These are phyloP conservation scores for Phytophthora pluvialis DNA, from an alignment of 352 stramenopile species.

Conservation along the genomic window DNA sequence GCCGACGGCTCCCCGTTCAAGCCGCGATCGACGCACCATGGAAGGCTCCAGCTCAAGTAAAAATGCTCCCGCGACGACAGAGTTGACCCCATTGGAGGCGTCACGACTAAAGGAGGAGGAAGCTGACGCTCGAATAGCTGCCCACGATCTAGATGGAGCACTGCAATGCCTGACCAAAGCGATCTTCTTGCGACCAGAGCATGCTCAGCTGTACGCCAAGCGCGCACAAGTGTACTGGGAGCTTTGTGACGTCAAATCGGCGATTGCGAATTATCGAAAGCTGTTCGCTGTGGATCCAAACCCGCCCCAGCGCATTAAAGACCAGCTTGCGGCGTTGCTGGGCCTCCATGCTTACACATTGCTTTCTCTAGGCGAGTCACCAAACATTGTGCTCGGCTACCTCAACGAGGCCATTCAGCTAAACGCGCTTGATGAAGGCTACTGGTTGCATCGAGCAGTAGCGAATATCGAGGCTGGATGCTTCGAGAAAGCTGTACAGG, in stretches of 20 bases:
- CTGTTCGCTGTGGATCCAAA: conserved; percentile 63
- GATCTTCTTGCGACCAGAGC: conserved; percentile 72
- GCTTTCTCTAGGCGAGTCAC: conserved; percentile 60
- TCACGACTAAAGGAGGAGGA: conserved; percentile 56
- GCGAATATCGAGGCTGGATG: conserved; percentile 63
- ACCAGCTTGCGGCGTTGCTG: conserved; percentile 76
- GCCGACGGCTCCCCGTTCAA: neutral
- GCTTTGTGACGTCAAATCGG: conserved; percentile 80
- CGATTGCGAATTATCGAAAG: conserved; percentile 83
- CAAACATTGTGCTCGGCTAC: conserved; percentile 66
- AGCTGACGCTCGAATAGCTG: conserved; percentile 42
- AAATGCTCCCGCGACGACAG: conserved; percentile 20
- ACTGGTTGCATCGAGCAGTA: conserved; percentile 79
- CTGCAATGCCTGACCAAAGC: conserved; percentile 74
- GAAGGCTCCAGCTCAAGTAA: conserved; percentile 15
- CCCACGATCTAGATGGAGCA: conserved; percentile 49
- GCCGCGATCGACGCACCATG: conserved; percentile 13
- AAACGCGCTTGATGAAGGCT: conserved; percentile 72
- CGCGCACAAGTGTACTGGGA: conserved; percentile 75
- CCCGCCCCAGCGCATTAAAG: conserved; percentile 71
- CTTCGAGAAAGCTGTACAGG: conserved; percentile 79
- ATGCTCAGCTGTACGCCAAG: conserved; percentile 62
- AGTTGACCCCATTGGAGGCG: conserved; percentile 60
- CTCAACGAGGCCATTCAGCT: conserved; percentile 79
- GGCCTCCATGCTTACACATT: conserved; percentile 77